Percentiles rank a stretch among this genome's conserved stretches.
phyloP scores from a whole-genome alignment of 1,284 basidiomycete genomes.

The Microbotryum silenes-acaulis region DNA sequence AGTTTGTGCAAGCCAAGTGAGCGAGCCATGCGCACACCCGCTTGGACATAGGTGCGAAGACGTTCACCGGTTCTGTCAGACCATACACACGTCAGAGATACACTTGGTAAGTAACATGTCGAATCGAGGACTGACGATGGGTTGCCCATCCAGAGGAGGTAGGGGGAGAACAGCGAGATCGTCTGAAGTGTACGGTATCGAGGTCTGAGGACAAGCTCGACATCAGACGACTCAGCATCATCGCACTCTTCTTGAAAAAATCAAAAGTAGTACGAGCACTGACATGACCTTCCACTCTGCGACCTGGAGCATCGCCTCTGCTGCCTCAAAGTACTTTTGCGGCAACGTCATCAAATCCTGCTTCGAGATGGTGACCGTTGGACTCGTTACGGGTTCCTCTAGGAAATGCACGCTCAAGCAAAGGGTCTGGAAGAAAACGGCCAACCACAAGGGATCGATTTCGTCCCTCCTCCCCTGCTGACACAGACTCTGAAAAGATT shows the following conservation, averaged over 20 bases:
- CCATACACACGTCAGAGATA: too few species aligned
- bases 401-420: constrained; percentile 21
- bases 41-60: constrained; percentile 5
- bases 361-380: constrained; percentile 13
- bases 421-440: constrained; percentile 15
- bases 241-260: too few species aligned
- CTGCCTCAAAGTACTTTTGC: constrained; percentile 17
- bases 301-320: constrained; percentile 18
- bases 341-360: constrained; percentile 14
- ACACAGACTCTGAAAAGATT: constrained; percentile 22
- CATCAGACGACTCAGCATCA: not conserved
- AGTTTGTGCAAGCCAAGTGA: constrained; percentile 27
- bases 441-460: constrained; percentile 28
- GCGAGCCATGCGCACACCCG: constrained; percentile 8
- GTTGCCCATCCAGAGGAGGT: constrained; percentile 4
- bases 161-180: constrained; percentile 12
- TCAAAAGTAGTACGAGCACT: too few species aligned
- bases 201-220: not conserved
- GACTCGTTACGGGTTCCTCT: constrained; percentile 9
- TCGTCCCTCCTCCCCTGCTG: constrained; percentile 17
- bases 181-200: constrained; percentile 20
- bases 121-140: constrained; percentile 6
- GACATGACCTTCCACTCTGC: constrained; percentile 20
- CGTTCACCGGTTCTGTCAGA: not conserved
- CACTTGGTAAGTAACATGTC: not conserved